phyloP scores from a whole-genome alignment of 2,329 filamentous ascomycete genomes.

The Pestalotiopsis sp. region DNA sequence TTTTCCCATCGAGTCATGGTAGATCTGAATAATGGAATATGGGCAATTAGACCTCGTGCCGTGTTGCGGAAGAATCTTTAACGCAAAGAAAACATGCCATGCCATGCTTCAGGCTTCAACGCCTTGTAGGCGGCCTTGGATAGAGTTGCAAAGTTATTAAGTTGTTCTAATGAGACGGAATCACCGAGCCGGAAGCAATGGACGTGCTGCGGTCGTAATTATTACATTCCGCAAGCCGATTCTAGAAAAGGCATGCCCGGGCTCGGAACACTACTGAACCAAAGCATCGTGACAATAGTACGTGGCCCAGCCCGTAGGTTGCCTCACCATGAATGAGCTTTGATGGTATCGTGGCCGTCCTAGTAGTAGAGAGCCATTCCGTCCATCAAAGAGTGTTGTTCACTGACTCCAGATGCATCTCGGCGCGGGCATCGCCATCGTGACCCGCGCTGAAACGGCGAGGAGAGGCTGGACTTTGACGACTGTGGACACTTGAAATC shows the following conservation, averaged over 20 bases:
- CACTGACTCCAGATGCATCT: background rate
- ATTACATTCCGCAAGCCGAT: background rate
- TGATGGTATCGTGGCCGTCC: background rate
- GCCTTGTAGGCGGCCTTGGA: background rate
- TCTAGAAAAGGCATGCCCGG: background rate
- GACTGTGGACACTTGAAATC: slow-evolving; percentile 7
- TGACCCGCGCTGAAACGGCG: background rate
- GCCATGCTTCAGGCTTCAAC: no score
- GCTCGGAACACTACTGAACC: background rate
- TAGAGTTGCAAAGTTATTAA: background rate
- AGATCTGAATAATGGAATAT: background rate
- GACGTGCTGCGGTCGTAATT: background rate
- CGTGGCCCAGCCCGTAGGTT: background rate
- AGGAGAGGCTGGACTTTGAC: slow-evolving; percentile 2
- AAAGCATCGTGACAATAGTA: background rate
- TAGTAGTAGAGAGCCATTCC: background rate
- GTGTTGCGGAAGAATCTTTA: background rate
- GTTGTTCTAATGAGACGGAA: background rate
- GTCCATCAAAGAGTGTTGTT: background rate
- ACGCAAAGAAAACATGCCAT: background rate
- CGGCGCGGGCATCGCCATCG: background rate
- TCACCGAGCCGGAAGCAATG: background rate
- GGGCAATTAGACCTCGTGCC: background rate
- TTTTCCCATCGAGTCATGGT: background rate
- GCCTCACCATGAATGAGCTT: background rate